Base-by-base conservation (phyloP, 202 grass and related monocot species). In the Elaeis oleifera region DNA sequence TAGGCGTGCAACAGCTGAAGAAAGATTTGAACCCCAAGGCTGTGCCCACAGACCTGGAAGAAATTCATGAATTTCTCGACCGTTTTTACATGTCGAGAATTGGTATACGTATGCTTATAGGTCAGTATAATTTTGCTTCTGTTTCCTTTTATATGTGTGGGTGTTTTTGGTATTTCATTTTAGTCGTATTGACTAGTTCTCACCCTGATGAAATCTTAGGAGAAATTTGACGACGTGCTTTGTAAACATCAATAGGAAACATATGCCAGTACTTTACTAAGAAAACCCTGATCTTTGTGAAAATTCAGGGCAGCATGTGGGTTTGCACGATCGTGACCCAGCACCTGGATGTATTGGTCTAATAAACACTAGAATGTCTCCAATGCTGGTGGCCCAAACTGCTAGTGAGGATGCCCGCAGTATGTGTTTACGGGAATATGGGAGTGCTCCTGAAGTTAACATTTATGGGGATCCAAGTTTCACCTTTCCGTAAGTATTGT, bases 101-200 rank as follows among this genome's bases (percentile, higher is more conserved):
- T 68, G 90, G 84, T 24, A 90, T 96, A 57, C 90, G 84, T 50
- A 90, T 90, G 90, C 84, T 96, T 48, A 96, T 96, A 96, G 90
- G 90, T 96, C 56, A 72, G 76, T 23, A 61, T 60, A 55, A 59
- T 71, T 58, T 44, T 13, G 36, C 23, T 6, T 60, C 68, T 53
- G 61, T 71, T 3, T 54, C 21, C 39, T 18, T 76, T 54, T 29
- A 14, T 44, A 13, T 11, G 6, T 44, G 36, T 44, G 14, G 36
- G 36, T 44, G 11, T 14, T 44, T 44, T 44, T 44, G 1, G 36
- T 39, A 39, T 11, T 39, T 39, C 2, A 11, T 2, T 36, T 6
- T 39, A 39, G 4, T 39, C 36, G 0, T 39, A 11, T 11, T 39
- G 36, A 39, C 36, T 39, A 39, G 28, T 31, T 31, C 28, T 31